phyloP scores from a whole-genome alignment of 345 rosid genomes.

The Corchorus capsularis region DNA sequence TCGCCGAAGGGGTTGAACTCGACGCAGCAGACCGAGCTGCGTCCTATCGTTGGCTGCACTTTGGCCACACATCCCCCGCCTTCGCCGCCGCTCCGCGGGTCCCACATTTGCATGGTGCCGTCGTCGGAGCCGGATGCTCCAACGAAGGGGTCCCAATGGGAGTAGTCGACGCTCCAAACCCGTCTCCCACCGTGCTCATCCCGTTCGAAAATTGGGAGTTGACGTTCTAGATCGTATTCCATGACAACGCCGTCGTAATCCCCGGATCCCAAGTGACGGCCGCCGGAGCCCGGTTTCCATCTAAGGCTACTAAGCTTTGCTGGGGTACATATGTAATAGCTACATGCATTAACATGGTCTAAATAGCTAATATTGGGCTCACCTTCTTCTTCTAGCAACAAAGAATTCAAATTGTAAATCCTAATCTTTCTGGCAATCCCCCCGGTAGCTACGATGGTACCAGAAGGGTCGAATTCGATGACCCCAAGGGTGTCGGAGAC shows the following conservation, averaged over 20 bases:
- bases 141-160: conserved; percentile 41
- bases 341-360: conserved; percentile 58
- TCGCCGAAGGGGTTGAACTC: conserved; percentile 69
- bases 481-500: conserved; percentile 73
- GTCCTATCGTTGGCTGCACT: conserved; percentile 49
- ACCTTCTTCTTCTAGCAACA: conserved; percentile 24
- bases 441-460: conserved; percentile 65
- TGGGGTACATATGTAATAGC: conserved; percentile 70
- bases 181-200: conserved; percentile 95
- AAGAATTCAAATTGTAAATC: conserved; percentile 49
- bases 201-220: conserved; percentile 67
- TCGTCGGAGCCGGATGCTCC: conserved; percentile 96
- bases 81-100: conserved; percentile 53
- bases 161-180: conserved; percentile 89
- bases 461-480: conserved; percentile 69
- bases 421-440: conserved; percentile 88
- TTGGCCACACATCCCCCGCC: conserved; percentile 45
- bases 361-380: conserved; percentile 7
- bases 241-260: conserved; percentile 93
- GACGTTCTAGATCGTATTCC: conserved; percentile 74
- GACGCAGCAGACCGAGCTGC: conserved; percentile 65
- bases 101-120: conserved; percentile 93
- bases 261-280: conserved; percentile 71
- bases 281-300: conserved; percentile 64
- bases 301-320: conserved; percentile 86